phyloP scores from a whole-genome alignment of 306 rosid species.

The Bauhinia variegata region DNA sequence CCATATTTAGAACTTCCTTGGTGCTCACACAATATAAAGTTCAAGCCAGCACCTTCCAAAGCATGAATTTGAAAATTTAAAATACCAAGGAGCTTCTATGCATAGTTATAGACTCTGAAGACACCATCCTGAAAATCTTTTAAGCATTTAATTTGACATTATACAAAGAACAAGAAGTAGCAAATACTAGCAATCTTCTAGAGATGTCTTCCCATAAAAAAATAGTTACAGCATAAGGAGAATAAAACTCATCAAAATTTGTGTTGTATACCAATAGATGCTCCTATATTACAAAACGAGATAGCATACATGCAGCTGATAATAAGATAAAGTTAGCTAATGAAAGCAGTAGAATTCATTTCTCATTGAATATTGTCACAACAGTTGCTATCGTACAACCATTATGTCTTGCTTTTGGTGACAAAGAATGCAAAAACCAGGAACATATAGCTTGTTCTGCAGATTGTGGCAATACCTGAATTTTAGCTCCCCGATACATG shows the following conservation, averaged over 20 bases:
- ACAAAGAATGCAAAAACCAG: conserved; percentile 3
- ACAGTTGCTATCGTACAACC: background rate
- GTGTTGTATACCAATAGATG: too few species aligned
- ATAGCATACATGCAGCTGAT: too few species aligned
- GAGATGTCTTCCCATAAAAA: conserved; percentile 6
- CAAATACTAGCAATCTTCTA: conserved; percentile 9
- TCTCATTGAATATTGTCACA: too few species aligned
- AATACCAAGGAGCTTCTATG: background rate
- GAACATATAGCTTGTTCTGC: conserved; percentile 14
- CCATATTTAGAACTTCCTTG: background rate
- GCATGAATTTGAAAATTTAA: background rate
- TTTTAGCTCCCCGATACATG: conserved; percentile 84
- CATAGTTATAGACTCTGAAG: background rate
- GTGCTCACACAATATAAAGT: background rate
- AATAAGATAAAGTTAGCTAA: too few species aligned
- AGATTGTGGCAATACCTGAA: conserved; percentile 64
- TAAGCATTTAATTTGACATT: background rate
- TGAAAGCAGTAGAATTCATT: too few species aligned
- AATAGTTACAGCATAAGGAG: background rate
- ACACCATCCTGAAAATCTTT: conserved; percentile 6
- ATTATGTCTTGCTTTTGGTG: conserved; percentile 1
- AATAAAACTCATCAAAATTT: conserved; percentile 19
- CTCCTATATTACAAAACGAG: too few species aligned
- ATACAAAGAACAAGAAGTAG: conserved; percentile 7
- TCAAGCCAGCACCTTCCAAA: background rate